Conservation (phyloP, 345 rosid species). For the Gossypium sturtianum region DNA sequence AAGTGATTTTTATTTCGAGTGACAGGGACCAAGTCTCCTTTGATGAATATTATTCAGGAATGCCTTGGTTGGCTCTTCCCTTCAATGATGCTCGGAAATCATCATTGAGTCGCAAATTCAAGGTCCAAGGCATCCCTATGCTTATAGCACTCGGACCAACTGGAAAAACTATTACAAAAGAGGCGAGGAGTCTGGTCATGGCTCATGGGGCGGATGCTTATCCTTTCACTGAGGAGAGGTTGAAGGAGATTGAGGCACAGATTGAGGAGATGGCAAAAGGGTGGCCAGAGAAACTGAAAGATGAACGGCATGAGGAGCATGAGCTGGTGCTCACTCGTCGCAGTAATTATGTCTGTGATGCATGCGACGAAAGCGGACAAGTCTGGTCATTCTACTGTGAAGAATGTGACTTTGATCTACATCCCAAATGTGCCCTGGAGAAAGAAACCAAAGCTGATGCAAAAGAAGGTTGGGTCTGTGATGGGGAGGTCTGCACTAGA, state of each 20-base stretch:
- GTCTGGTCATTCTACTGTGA: constrained; percentile 52
- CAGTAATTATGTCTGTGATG: constrained; percentile 28
- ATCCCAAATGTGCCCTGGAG: constrained; percentile 27
- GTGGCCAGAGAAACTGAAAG: constrained; percentile 67
- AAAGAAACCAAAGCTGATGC: constrained; percentile 9
- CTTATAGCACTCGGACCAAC: constrained; percentile 44
- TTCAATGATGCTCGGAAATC: constrained; percentile 53
- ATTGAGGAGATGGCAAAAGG: constrained; percentile 53
- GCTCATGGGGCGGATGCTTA: constrained; percentile 53
- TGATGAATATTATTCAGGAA: constrained; percentile 40
- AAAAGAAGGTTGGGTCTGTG: constrained; percentile 53
- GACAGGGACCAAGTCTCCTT: constrained; percentile 50
- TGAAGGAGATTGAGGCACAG: constrained; percentile 28
- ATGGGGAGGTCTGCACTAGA: constrained; percentile 48
- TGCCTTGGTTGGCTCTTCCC: constrained; percentile 78
- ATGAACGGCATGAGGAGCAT: constrained; percentile 60
- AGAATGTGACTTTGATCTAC: constrained; percentile 66
- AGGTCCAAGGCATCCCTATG: constrained; percentile 51
- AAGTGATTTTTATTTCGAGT: constrained; percentile 58
- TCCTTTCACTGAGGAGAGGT: constrained; percentile 56
- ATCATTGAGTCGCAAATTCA: constrained; percentile 39
- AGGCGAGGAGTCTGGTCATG: constrained; percentile 34
- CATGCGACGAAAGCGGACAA: constrained; percentile 33
- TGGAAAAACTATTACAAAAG: constrained; percentile 43
- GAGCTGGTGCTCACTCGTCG: constrained; percentile 47